Percentiles rank a stretch among this genome's conserved stretches.
phyloP scores from a whole-genome alignment of 345 rosid species.

The Eucalyptus cladocalyx region DNA sequence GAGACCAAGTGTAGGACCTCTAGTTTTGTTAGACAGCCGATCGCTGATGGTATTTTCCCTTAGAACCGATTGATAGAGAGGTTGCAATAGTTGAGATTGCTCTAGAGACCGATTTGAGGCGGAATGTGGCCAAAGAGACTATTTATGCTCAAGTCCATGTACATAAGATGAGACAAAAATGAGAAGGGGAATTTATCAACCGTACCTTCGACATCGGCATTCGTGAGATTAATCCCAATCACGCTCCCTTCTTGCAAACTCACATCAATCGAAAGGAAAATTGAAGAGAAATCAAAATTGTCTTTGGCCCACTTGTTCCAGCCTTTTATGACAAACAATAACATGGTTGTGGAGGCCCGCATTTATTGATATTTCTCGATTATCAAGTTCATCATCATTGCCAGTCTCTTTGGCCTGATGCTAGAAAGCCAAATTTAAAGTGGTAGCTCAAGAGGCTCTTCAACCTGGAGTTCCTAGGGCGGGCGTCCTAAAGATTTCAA shows the following conservation, averaged over 20 bases:
- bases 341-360: not conserved
- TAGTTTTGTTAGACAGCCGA: not conserved
- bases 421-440: not conserved
- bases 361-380: not conserved
- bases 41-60: not conserved
- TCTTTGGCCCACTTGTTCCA: not conserved
- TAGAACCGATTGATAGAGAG: not conserved
- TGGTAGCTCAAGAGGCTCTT: not conserved
- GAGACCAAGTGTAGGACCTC: not conserved
- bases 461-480: not conserved
- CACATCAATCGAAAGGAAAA: not conserved
- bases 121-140: slow-evolving; percentile 8
- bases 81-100: not conserved
- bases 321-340: not conserved
- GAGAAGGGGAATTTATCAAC: slow-evolving; percentile 1
- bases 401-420: not conserved
- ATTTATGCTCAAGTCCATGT: slow-evolving; percentile 5
- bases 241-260: not conserved
- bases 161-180: slow-evolving; percentile 3
- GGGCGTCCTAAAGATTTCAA: not conserved
- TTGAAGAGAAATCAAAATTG: not conserved
- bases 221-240: too few species aligned
- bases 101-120: not conserved
- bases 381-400: not conserved
- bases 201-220: not conserved